Evolutionary conservation across 2,329 filamentous ascomycete genomes (phyloP).

Genomic region (Sclerotinia spermophila): DNA sequence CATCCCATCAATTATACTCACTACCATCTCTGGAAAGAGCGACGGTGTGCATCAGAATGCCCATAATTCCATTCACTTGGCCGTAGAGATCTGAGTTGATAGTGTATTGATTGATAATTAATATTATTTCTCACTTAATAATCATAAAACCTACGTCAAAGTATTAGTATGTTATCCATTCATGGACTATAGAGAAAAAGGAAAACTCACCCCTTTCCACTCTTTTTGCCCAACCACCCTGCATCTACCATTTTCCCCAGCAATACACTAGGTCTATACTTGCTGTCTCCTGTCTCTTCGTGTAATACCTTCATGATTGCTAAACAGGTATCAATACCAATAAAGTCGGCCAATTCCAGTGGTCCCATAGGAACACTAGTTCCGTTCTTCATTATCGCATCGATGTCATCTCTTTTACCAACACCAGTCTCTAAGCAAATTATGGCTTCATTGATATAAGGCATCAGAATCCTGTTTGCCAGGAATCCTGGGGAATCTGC

Average conservation of each 20-base stretch:
- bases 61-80: background rate
- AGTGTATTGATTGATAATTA: background rate
- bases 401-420: slow-evolving; percentile 85
- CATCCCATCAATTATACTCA: background rate
- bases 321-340: slow-evolving; percentile 92
- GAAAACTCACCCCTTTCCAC: slow-evolving; percentile 67
- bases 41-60: background rate
- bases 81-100: background rate
- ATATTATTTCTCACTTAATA: slow-evolving; percentile 27
- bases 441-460: slow-evolving; percentile 97
- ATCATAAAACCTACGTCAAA: slow-evolving; percentile 34
- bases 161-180: slow-evolving; percentile 23
- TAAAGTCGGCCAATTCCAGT: slow-evolving; percentile 90
- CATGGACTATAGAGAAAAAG: background rate
- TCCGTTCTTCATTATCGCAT: slow-evolving; percentile 98
- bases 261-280: slow-evolving; percentile 87
- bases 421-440: slow-evolving; percentile 94
- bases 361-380: slow-evolving; percentile 99
- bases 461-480: slow-evolving; percentile 96
- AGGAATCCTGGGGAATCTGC: slow-evolving; percentile 92
- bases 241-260: slow-evolving; percentile 96
- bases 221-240: slow-evolving; percentile 97
- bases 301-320: slow-evolving; percentile 97
- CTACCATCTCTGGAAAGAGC: background rate
- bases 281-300: slow-evolving; percentile 87